phyloP scores from a whole-genome alignment of 73 alveolate species.

The Tetrahymena malaccensis region DNA sequence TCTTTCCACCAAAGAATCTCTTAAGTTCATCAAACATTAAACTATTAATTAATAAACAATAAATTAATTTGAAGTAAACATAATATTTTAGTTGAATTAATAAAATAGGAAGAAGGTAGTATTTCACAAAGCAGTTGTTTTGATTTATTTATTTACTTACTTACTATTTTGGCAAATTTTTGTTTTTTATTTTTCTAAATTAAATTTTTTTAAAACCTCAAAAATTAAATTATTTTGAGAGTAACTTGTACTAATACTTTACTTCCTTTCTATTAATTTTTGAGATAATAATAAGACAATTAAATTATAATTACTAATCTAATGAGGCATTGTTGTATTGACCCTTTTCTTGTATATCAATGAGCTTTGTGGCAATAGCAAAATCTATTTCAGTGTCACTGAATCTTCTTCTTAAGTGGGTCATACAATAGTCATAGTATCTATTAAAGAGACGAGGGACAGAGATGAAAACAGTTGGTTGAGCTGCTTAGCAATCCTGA shows the following conservation, averaged over 20 bases:
- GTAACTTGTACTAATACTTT: background rate
- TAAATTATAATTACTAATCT: constrained; percentile 40
- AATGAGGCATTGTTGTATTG: constrained; percentile 47
- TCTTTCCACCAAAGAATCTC: constrained; percentile 79
- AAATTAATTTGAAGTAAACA: background rate
- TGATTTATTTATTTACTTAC: too few relatives aligned
- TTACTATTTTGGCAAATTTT: too few relatives aligned
- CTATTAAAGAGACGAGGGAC: constrained; percentile 46
- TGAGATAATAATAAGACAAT: background rate
- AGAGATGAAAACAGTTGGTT: constrained; percentile 33
- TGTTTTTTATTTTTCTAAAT: too few relatives aligned
- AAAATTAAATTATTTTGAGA: background rate
- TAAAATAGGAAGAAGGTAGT: background rate
- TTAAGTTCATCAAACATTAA: constrained; percentile 43
- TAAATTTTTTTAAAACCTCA: background rate
- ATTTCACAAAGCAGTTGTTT: background rate
- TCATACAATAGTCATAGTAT: constrained; percentile 43
- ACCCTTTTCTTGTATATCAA: constrained; percentile 41
- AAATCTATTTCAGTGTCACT: constrained; percentile 38
- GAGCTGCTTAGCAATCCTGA: constrained; percentile 77
- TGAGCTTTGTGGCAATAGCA: constrained; percentile 65
- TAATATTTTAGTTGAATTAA: too few relatives aligned
- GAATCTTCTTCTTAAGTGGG: background rate
- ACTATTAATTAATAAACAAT: background rate
- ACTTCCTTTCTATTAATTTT: background rate